These are phyloP conservation scores for Globisporangium spinosum DNA, from an alignment of 352 stramenopile species.

Conservation along the genomic window DNA sequence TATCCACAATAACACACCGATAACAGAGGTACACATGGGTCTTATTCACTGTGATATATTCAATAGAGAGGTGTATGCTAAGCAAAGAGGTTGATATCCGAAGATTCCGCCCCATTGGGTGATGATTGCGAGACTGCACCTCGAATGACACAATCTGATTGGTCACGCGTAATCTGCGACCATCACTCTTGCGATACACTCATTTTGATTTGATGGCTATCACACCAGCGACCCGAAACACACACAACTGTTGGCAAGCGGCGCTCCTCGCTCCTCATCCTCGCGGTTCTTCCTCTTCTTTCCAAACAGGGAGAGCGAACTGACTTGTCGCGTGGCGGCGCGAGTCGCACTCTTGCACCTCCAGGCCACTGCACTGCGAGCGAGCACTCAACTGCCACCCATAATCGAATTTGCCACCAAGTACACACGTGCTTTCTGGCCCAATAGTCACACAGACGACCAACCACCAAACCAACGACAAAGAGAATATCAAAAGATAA, in stretches of 20 bases:
- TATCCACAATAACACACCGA: background rate
- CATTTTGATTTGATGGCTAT: background rate
- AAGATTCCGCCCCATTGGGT: background rate
- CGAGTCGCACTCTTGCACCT: background rate
- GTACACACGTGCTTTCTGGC: background rate
- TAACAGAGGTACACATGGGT: too few species aligned
- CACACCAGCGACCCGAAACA: background rate
- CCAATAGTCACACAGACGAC: background rate
- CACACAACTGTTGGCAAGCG: background rate
- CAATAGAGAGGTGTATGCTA: background rate
- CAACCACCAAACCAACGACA: background rate
- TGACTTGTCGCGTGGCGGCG: background rate
- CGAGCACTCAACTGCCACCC: background rate
- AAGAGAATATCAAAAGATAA: background rate
- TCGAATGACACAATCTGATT: constrained; percentile 3
- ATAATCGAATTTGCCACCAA: background rate
- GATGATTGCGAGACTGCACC: background rate
- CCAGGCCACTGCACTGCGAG: too few species aligned
- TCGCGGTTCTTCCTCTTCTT: background rate
- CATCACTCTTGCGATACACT: constrained; percentile 1
- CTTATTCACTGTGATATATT: too few species aligned
- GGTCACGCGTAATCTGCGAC: constrained; percentile 1
- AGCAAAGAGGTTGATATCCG: background rate
- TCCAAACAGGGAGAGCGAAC: background rate
- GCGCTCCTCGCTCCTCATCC: background rate